Percentiles rank a stretch among this genome's conserved stretches.
Conservation (phyloP, 148 eudicot species). For the Silene latifolia region DNA sequence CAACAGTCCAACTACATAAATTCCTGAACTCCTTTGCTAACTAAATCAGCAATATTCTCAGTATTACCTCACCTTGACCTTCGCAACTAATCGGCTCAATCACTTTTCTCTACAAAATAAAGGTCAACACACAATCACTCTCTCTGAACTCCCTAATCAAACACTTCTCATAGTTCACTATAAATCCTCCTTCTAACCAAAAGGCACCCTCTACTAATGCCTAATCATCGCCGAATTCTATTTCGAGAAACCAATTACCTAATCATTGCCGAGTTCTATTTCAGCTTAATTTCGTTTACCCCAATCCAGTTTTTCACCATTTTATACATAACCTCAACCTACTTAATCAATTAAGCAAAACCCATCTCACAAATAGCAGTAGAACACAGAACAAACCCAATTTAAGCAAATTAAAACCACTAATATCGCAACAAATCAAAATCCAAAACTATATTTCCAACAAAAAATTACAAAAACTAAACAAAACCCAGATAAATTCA, state of each 20-base stretch:
- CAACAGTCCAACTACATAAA: neutral
- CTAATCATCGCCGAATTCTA: neutral
- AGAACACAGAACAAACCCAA: neutral
- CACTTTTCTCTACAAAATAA: neutral
- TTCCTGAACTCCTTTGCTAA: neutral
- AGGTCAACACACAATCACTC: neutral
- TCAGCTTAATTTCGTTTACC: too few species aligned
- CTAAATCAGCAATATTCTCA: neutral
- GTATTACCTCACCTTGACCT: constrained; percentile 13
- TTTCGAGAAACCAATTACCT: neutral
- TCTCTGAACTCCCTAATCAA: neutral
- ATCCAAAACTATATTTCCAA: neutral
- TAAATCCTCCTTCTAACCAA: neutral
- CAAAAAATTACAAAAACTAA: neutral
- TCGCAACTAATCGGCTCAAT: constrained; percentile 3
- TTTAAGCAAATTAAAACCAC: neutral
- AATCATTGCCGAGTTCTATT: too few species aligned
- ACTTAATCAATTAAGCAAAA: neutral
- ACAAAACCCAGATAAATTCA: constrained; percentile 12
- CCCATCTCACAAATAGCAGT: neutral
- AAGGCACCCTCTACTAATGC: neutral
- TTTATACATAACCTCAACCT: neutral
- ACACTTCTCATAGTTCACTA: neutral
- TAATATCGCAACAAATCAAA: neutral
- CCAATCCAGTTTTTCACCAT: neutral